A percentile compares a stretch with the other conserved stretches of the same genome.
phyloP scores from a whole-genome alignment of 371 early-diverging fungal species.

The Chytridium lagenaria region DNA sequence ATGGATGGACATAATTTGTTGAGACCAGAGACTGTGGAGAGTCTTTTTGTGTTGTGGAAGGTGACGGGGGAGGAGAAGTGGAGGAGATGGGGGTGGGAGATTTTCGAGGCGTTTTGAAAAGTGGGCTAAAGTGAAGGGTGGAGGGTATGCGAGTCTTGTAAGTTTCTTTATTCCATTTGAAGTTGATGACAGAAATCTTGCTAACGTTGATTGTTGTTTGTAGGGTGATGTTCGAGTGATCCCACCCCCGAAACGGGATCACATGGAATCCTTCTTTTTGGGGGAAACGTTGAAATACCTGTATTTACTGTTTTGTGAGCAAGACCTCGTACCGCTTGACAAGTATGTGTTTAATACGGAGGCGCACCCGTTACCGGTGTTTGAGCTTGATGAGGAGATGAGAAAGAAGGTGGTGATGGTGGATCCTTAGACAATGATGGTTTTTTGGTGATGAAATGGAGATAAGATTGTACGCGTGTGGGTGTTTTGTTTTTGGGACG shows the following conservation, averaged over 20 bases:
- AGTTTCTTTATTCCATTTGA: slow-evolving; percentile 19
- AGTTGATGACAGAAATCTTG: no score
- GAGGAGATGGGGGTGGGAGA: slow-evolving; percentile 85
- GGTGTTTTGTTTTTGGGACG: no score
- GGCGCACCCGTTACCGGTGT: slow-evolving; percentile 61
- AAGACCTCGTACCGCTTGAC: slow-evolving; percentile 49
- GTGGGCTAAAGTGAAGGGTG: slow-evolving; percentile 68
- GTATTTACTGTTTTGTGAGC: slow-evolving; percentile 68
- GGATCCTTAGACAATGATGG: no score
- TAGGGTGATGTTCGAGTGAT: slow-evolving; percentile 68
- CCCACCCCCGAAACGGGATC: slow-evolving; percentile 64
- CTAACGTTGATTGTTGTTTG: no score
- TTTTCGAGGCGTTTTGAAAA: slow-evolving; percentile 83
- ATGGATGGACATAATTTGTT: slow-evolving; percentile 61
- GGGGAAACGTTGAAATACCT: slow-evolving; percentile 97
- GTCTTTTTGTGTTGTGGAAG: slow-evolving; percentile 82
- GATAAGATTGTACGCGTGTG: no score
- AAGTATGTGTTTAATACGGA: slow-evolving; percentile 60
- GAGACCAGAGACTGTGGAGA: slow-evolving; percentile 88
- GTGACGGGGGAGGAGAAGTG: slow-evolving; percentile 79
- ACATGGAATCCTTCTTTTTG: slow-evolving; percentile 85
- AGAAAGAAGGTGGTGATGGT: background rate
- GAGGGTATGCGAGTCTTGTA: slow-evolving; percentile 79
- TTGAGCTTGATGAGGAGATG: background rate
- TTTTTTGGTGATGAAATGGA: no score